A percentile compares a stretch with the other conserved stretches of the same genome.
These are phyloP conservation scores for Monarda citriodora DNA, from an alignment of 305 asterid genomes.

Conservation along the genomic window DNA sequence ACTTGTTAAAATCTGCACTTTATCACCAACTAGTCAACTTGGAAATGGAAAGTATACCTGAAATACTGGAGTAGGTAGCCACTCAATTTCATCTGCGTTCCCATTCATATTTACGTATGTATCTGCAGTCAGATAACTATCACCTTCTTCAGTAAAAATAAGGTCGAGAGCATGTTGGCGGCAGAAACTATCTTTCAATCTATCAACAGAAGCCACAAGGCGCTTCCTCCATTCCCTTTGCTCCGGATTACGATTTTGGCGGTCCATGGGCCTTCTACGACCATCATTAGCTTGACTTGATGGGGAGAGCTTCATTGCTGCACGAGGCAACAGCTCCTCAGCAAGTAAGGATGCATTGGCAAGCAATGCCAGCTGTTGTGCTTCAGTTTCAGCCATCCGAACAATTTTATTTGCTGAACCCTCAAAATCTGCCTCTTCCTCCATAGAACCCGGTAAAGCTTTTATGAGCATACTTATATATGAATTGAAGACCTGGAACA, in stretches of 20 bases:
- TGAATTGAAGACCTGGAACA: constrained; percentile 91
- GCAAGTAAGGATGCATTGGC: constrained; percentile 98
- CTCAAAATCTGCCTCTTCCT: constrained; percentile 82
- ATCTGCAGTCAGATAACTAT: constrained; percentile 86
- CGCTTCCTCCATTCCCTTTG: constrained; percentile 99
- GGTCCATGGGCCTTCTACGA: constrained; percentile 82
- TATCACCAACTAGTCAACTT: constrained; percentile 18
- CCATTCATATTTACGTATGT: constrained; percentile 88
- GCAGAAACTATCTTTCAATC: constrained; percentile 97
- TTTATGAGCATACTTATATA: constrained; percentile 86
- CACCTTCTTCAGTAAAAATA: constrained; percentile 98
- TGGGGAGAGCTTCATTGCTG: constrained; percentile 92
- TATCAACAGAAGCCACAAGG: constrained; percentile 78
- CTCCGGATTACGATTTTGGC: constrained; percentile 97
- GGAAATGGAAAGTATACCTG: constrained; percentile 60
- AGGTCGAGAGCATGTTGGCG: constrained; percentile 97
- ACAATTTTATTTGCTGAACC: constrained; percentile 87
- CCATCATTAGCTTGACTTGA: constrained; percentile 59
- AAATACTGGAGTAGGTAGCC: constrained; percentile 96
- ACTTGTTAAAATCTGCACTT: too few relatives aligned
- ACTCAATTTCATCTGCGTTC: constrained; percentile 80
- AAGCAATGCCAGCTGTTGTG: constrained; percentile 96
- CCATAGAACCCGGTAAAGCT: constrained; percentile 97
- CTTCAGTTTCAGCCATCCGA: constrained; percentile 96
- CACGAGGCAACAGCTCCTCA: constrained; percentile 97